Evolutionary conservation across 768 basidiomycete species (phyloP).

Genomic region (Naganishia antarctica): DNA sequence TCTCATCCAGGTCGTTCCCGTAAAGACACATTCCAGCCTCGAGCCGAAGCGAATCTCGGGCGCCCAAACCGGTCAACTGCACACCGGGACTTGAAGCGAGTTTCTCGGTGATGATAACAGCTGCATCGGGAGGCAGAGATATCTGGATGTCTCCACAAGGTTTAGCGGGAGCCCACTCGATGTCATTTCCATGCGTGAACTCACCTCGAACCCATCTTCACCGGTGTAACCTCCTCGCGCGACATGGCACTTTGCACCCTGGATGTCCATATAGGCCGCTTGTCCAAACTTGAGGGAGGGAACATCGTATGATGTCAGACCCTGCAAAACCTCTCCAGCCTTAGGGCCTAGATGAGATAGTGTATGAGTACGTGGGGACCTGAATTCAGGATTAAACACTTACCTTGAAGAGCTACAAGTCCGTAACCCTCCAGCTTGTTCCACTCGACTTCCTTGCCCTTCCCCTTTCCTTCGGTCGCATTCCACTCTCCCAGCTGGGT

Average conservation of each 20-base stretch:
- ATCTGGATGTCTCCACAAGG: slow-evolving; percentile 54
- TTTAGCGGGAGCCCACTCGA: neutral
- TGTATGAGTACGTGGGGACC: neutral
- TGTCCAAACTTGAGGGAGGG: slow-evolving; percentile 73
- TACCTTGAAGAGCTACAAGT: slow-evolving; percentile 82
- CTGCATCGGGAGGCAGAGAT: slow-evolving; percentile 74
- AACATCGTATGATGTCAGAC: slow-evolving; percentile 69
- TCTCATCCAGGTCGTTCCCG: slow-evolving; percentile 86
- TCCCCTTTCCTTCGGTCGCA: slow-evolving; percentile 51
- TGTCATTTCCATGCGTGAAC: slow-evolving; percentile 26
- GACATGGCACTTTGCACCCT: slow-evolving; percentile 74
- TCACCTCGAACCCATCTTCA: slow-evolving; percentile 94
- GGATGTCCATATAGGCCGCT: slow-evolving; percentile 72
- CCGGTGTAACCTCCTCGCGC: slow-evolving; percentile 96
- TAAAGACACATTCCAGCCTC: slow-evolving; percentile 98
- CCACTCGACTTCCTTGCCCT: slow-evolving; percentile 61
- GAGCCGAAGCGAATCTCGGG: slow-evolving; percentile 85
- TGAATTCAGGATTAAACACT: slow-evolving; percentile 23
- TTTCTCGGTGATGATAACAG: slow-evolving; percentile 63
- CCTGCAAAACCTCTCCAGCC: slow-evolving; percentile 73
- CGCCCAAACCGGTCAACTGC: slow-evolving; percentile 81
- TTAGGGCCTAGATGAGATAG: slow-evolving; percentile 61
- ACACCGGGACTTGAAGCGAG: slow-evolving; percentile 64
- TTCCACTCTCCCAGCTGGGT: slow-evolving; percentile 75
- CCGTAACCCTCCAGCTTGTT: slow-evolving; percentile 80